A percentile compares a stretch with the other conserved stretches of the same genome.
Evolutionary conservation across 164 flowering plant species (phyloP).

Genomic region (Tetrastigma voinierianum): DNA sequence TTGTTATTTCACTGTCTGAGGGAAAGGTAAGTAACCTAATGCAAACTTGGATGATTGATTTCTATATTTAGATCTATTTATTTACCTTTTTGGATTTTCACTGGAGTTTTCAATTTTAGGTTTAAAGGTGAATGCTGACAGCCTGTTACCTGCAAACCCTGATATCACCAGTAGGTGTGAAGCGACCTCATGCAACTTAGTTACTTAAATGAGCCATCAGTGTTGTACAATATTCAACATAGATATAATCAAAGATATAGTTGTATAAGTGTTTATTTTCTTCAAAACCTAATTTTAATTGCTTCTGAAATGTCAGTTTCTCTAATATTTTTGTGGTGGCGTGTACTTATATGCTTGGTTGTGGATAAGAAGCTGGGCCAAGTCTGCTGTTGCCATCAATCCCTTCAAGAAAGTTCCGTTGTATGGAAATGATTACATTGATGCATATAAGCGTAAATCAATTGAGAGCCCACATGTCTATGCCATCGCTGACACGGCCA

Average conservation of each 20-base stretch:
- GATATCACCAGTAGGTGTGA: conserved; percentile 98
- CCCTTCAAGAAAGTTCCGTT: conserved; percentile 87
- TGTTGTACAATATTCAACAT: conserved; percentile 83
- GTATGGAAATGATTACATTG: conserved; percentile 83
- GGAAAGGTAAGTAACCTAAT: conserved; percentile 63
- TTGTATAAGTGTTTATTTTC: conserved; percentile 57
- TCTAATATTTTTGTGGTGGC: conserved; percentile 14
- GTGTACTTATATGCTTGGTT: conserved; percentile 14
- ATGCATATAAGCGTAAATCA: conserved; percentile 77
- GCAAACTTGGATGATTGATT: not conserved
- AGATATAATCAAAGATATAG: conserved; percentile 84
- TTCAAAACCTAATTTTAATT: conserved; percentile 1
- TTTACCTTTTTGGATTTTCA: not conserved
- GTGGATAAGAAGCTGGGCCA: conserved; percentile 99
- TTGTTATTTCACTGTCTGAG: conserved; percentile 62
- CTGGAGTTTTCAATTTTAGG: conserved; percentile 42
- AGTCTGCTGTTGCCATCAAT: conserved; percentile 92
- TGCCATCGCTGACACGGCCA: conserved; percentile 95
- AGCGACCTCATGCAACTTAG: conserved; percentile 99
- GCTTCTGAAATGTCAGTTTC: not conserved
- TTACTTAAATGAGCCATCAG: conserved; percentile 95
- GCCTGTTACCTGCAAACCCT: conserved; percentile 83
- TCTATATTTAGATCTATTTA: not conserved
- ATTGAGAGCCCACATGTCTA: conserved; percentile 91
- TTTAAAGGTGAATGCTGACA: conserved; percentile 63